These are phyloP conservation scores for Laburnicola sp. DNA, from an alignment of 2,329 filamentous ascomycete genomes.

Conservation along the genomic window DNA sequence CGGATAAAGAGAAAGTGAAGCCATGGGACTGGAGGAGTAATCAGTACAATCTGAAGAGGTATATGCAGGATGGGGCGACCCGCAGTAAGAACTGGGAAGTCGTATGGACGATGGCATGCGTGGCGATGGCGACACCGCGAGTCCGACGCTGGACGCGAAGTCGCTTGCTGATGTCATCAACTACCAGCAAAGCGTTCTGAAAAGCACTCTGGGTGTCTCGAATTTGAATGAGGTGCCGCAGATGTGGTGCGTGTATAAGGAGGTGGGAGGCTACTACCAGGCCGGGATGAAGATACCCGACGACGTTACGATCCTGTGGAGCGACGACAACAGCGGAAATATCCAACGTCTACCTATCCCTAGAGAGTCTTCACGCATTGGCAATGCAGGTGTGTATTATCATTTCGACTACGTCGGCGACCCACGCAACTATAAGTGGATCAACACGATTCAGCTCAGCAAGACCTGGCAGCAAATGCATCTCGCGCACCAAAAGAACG, in stretches of 20 bases:
- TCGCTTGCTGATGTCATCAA: slow-evolving; percentile 59
- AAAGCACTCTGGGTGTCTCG: slow-evolving; percentile 53
- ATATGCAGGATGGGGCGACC: slow-evolving; percentile 29
- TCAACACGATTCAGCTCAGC: slow-evolving; percentile 64
- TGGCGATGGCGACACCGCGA: slow-evolving; percentile 65
- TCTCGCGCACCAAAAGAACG: slow-evolving; percentile 60
- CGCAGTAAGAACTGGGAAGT: slow-evolving; percentile 63
- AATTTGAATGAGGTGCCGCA: slow-evolving; percentile 60
- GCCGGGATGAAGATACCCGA: slow-evolving; percentile 63
- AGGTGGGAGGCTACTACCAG: slow-evolving; percentile 68
- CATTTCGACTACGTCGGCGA: slow-evolving; percentile 64
- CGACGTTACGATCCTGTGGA: slow-evolving; percentile 67
- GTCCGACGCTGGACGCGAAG: slow-evolving; percentile 24
- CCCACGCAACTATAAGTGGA: slow-evolving; percentile 59
- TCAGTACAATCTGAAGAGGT: slow-evolving; percentile 28
- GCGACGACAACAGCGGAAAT: slow-evolving; percentile 70
- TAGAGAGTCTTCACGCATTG: slow-evolving; percentile 58
- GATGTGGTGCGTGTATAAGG: slow-evolving; percentile 72
- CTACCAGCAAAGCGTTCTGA: slow-evolving; percentile 61
- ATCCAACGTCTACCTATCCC: slow-evolving; percentile 61
- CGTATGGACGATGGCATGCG: slow-evolving; percentile 68
- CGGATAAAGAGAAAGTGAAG: slow-evolving; percentile 48
- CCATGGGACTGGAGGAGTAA: slow-evolving; percentile 36
- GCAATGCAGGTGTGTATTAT: slow-evolving; percentile 67
- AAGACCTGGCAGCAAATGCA: slow-evolving; percentile 67